A percentile compares a stretch with the other conserved stretches of the same genome.
phyloP scores from a whole-genome alignment of 1,139 yeast genomes.

The Debaryomyces robertsiae region DNA sequence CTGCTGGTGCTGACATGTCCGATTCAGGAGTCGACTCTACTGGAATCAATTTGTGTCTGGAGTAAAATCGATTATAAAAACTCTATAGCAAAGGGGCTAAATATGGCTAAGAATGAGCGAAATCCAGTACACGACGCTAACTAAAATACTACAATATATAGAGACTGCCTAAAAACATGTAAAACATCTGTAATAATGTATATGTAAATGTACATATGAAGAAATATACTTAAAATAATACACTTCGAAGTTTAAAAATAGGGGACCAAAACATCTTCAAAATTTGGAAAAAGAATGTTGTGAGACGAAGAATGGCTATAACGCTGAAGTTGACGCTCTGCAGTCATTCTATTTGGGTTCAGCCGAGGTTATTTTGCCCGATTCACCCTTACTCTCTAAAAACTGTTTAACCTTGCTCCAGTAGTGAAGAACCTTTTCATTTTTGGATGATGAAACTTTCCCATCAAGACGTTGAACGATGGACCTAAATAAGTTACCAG shows the following conservation, averaged over 20 bases:
- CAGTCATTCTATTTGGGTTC: too few relatives aligned
- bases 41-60: conserved; percentile 15
- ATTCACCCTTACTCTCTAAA: conserved; percentile 35
- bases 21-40: conserved; percentile 42
- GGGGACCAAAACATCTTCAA: neutral
- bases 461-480: conserved; percentile 48
- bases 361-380: neutral
- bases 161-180: neutral
- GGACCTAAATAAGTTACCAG: conserved; percentile 45
- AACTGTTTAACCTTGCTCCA: conserved; percentile 48
- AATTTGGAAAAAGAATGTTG: neutral
- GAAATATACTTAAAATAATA: neutral
- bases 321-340: too few relatives aligned
- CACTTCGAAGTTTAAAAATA: neutral
- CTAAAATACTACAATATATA: neutral
- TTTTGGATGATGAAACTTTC: conserved; percentile 41
- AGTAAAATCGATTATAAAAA: neutral
- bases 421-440: conserved; percentile 44
- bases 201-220: conserved; percentile 7
- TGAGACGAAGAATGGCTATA: too few relatives aligned
- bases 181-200: neutral
- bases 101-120: neutral
- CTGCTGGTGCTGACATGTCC: conserved; percentile 34
- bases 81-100: neutral
- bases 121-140: conserved; percentile 1